Evolutionary conservation across 805 yeast species (phyloP), one percentile per base, ranked within the genome.

Genomic region (Saccharomyces mikatae): DNA sequence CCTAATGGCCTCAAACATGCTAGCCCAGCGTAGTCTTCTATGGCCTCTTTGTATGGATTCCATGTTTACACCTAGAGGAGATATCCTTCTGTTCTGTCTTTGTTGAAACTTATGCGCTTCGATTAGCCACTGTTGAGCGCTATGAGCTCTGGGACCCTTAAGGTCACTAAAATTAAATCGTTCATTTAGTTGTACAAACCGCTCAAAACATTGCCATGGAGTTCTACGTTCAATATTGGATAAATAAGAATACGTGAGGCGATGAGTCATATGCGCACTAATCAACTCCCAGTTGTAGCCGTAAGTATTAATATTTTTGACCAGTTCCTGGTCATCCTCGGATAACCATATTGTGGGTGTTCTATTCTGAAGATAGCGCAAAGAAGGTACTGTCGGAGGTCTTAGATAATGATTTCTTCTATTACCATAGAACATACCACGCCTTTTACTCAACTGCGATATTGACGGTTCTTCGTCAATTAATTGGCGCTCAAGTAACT

Each of bases 121-220:
- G 58, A 91, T 96, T 32, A 92, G 71, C 98, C 98, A 94, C 57
- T 82, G 82, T 67, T 88, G 92, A 0, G 97, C 96, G 57, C 78
- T 81, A 52, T 81, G 81, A 0, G 97, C 89, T 62, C 87, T 82
- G 21, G 86, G 80, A 0, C 98, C 99, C 64, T 87, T 84, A 82
- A 94, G 81, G 64, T 92, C 98, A 46, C 82, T 75, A 56, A 89
- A 81, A 59, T 89, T 95, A 63, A 90, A 92, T 55, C 85, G 84
- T 56, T 92, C 97, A 62, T 88, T 89, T 60, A 94, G 76, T 72
- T 92, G 98, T 57, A 91, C 85, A 75, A 92, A 94, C 60, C 99
- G 76, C 70, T 94, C 99, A 73, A 94, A 94, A 68, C 98, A 92
- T 68, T 92, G 98, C 99, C 99, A 94, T 0, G 99, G 96, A 0